A percentile compares a stretch with the other conserved stretches of the same genome.
Conservation (phyloP, 2,329 filamentous ascomycete genomes). For the Trichoderma sp. region DNA sequence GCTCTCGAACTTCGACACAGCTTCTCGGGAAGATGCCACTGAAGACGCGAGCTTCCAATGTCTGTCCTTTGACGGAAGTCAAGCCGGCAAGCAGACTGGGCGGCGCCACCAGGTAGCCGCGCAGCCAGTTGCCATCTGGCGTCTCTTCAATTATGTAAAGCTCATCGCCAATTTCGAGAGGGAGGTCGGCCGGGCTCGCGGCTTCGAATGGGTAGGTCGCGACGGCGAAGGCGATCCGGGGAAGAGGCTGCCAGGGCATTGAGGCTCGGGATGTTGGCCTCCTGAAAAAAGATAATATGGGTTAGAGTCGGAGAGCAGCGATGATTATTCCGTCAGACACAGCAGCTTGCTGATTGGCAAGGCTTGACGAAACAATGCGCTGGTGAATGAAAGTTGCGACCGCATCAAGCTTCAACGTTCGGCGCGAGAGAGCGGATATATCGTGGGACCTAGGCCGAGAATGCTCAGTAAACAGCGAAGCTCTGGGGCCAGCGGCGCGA, state of each 20-base stretch:
- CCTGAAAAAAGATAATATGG: slow-evolving; percentile 21
- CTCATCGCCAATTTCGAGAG: slow-evolving; percentile 96
- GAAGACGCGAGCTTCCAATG: slow-evolving; percentile 92
- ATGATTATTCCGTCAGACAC: slow-evolving; percentile 6
- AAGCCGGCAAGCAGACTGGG: slow-evolving; percentile 90
- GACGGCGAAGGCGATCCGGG: slow-evolving; percentile 96
- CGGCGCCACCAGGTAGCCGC: slow-evolving; percentile 92
- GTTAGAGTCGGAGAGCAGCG: slow-evolving; percentile 21
- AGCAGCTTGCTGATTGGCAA: slow-evolving; percentile 29
- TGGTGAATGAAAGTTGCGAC: slow-evolving; percentile 32
- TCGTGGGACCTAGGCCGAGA: slow-evolving; percentile 31
- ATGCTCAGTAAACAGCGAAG: slow-evolving; percentile 6
- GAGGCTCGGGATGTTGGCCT: slow-evolving; percentile 36
- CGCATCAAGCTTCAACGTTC: slow-evolving; percentile 38
- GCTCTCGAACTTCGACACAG: slow-evolving; percentile 93
- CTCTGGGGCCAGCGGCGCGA: slow-evolving; percentile 1
- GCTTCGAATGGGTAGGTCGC: slow-evolving; percentile 93
- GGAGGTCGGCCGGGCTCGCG: slow-evolving; percentile 84
- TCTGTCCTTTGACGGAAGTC: slow-evolving; percentile 88
- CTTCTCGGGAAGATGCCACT: slow-evolving; percentile 96
- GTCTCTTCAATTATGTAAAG: slow-evolving; percentile 98
- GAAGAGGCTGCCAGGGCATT: slow-evolving; percentile 97
- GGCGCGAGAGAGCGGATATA: slow-evolving; percentile 30
- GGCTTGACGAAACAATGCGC: slow-evolving; percentile 29
- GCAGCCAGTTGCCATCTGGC: slow-evolving; percentile 87